These are phyloP conservation scores for Cynanchum wilfordii DNA, from an alignment of 257 asterid species.

Conservation along the genomic window DNA sequence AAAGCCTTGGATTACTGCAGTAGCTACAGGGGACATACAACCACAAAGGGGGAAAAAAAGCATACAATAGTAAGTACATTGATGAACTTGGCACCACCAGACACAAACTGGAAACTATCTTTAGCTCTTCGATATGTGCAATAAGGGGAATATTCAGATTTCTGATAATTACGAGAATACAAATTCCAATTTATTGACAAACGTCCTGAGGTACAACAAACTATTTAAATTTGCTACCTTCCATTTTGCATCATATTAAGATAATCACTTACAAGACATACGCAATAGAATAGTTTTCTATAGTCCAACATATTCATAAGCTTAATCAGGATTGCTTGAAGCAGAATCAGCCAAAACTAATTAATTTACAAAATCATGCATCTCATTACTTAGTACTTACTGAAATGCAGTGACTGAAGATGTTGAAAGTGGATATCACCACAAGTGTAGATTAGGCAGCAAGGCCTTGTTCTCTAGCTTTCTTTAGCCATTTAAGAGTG, in stretches of 20 bases:
- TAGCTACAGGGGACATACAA: not conserved
- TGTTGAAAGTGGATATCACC: slow-evolving; percentile 13
- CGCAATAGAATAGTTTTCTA: not conserved
- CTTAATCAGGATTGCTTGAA: not conserved
- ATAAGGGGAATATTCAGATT: no score
- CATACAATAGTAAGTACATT: not conserved
- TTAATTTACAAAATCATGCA: not conserved
- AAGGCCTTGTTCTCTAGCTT: slow-evolving; percentile 82
- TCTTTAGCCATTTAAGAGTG: slow-evolving; percentile 76
- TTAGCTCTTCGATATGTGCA: no score
- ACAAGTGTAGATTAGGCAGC: slow-evolving; percentile 29
- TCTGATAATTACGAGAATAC: no score
- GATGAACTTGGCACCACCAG: not conserved
- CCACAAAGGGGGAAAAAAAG: no score
- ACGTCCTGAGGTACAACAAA: not conserved
- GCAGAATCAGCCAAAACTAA: not conserved
- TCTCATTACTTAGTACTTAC: not conserved
- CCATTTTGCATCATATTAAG: not conserved
- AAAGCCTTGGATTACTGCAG: not conserved
- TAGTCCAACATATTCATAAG: not conserved
- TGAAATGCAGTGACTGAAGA: not conserved
- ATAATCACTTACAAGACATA: not conserved
- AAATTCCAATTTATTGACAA: no score
- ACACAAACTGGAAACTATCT: no score
- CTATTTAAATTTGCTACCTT: not conserved